phyloP scores from a whole-genome alignment of 2,329 filamentous ascomycete genomes.

The Phialophora tarda region DNA sequence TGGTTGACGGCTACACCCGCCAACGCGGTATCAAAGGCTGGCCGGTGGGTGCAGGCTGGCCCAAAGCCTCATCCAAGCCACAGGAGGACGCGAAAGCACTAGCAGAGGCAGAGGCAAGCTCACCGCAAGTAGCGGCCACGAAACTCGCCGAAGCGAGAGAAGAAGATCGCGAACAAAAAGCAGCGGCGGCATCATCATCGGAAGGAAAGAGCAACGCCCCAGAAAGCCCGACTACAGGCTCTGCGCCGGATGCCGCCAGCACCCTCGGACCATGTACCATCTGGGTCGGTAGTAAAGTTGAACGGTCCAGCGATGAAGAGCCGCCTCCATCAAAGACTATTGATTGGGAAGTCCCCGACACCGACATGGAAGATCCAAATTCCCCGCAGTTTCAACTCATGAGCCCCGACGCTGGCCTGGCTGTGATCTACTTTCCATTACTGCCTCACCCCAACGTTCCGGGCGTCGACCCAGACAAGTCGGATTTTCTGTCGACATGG shows the following conservation, averaged over 20 bases:
- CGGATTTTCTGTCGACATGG: slow-evolving; percentile 93
- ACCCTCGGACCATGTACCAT: slow-evolving; percentile 85
- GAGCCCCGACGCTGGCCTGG: slow-evolving; percentile 79
- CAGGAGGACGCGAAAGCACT: slow-evolving; percentile 69
- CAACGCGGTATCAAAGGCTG: slow-evolving; percentile 92
- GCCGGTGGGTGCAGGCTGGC: slow-evolving; percentile 96
- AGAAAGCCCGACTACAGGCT: slow-evolving; percentile 52
- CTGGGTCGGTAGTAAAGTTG: slow-evolving; percentile 86
- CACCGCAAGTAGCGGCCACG: slow-evolving; percentile 63
- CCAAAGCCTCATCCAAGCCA: slow-evolving; percentile 64
- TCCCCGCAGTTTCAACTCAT: slow-evolving; percentile 65
- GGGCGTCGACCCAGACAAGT: slow-evolving; percentile 79
- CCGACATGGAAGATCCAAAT: slow-evolving; percentile 53
- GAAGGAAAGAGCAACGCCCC: slow-evolving; percentile 40
- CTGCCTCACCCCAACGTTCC: slow-evolving; percentile 76
- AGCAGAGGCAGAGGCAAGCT: slow-evolving; percentile 68
- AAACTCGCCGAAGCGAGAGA: slow-evolving; percentile 67
- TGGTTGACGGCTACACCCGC: slow-evolving; percentile 88
- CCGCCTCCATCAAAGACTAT: slow-evolving; percentile 59
- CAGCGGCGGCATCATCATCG: slow-evolving; percentile 26
- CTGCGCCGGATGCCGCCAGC: slow-evolving; percentile 50
- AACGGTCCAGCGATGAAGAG: slow-evolving; percentile 65
- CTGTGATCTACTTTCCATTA: slow-evolving; percentile 89
- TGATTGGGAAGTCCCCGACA: slow-evolving; percentile 53
- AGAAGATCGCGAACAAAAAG: slow-evolving; percentile 43